Base-by-base conservation (phyloP, 108 stramenopile genomes). In the Skeletonema costatum region DNA sequence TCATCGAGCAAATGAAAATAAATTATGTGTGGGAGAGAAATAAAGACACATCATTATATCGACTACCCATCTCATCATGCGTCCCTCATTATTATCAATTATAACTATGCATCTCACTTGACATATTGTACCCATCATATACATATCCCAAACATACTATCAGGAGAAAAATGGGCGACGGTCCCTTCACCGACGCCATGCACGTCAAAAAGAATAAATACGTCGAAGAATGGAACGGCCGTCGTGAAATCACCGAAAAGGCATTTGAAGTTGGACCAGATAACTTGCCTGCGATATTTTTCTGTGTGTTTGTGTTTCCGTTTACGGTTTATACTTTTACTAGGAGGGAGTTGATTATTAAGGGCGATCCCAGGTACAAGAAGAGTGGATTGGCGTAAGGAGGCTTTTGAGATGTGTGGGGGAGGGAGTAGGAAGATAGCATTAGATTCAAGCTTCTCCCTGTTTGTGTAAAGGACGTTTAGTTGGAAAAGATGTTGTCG, bases 221-320 rank as follows among this genome's bases (percentile, higher is more conserved):
- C 74, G 87, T 93, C 46, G 92, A 95, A 67, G 92, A 95, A 72
- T 93, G 94, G 94, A 93, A 92, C 63, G 94, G 94, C 38, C 81
- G 78, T 13, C 87, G 94, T 71, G 94, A 95, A 89, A 90, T 89
- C 73, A 92, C 90, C 38, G 90, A 95, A 53, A 74, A 85, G 76
- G 64, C 78, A 2, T 95, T 91, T 41, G 64, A 79, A 33, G 79
- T 87, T 3, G 64, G 56, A 11, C 64, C 71, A 8, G 69, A 70
- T 1, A 87, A 79, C 68, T 51, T 84, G 10, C 74, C 77, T 6
- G 58, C 75, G 16, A 60, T 92, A n/a, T 41, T 92, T 12, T 38
- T 89, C 14, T 83, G 72, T 42, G 80, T 11, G 71, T 0, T 90
- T 32, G 75, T 76, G 5, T 38, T 90, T 48, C 92, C 94, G 6